Percentiles rank a stretch among this genome's conserved stretches.
Conservation (phyloP, 106 monocot genomes). For the Acorus calamus region DNA sequence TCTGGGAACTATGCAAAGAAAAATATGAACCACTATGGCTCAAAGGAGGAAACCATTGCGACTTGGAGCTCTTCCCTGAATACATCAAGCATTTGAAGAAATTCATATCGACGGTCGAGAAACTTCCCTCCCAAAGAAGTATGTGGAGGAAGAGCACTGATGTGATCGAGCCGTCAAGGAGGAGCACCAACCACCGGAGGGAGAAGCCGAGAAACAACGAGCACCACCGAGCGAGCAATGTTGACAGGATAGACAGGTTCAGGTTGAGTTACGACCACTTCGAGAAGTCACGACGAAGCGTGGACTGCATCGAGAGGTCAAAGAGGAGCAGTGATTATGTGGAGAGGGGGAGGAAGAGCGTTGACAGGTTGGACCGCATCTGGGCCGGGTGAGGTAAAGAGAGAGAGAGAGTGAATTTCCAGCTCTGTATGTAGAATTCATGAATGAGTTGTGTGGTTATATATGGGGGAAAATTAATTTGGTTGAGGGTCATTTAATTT, state of each 20-base stretch:
- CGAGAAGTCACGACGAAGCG: constrained; percentile 57
- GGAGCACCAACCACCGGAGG: constrained; percentile 33
- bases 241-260: constrained; percentile 40
- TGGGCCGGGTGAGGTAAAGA: constrained; percentile 24
- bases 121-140: constrained; percentile 1
- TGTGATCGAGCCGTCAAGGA: constrained; percentile 30
- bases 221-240: constrained; percentile 25
- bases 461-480: constrained; percentile 5
- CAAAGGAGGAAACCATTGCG: constrained; percentile 17
- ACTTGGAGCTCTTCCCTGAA: constrained; percentile 19
- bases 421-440: constrained; percentile 14
- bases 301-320: constrained; percentile 43
- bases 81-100: constrained; percentile 11
- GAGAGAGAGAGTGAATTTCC: neutral
- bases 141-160: constrained; percentile 37
- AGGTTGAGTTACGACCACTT: constrained; percentile 35
- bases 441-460: constrained; percentile 13
- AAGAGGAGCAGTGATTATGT: constrained; percentile 34
- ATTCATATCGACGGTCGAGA: constrained; percentile 14
- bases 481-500: neutral
- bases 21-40: constrained; percentile 17
- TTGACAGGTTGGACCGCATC: constrained; percentile 64
- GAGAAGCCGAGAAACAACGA: constrained; percentile 25
- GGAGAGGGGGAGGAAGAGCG: constrained; percentile 57
- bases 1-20: constrained; percentile 19